These are phyloP conservation scores for Endotrypanum monterogeii DNA, from an alignment of 208 protist species.

Conservation along the genomic window DNA sequence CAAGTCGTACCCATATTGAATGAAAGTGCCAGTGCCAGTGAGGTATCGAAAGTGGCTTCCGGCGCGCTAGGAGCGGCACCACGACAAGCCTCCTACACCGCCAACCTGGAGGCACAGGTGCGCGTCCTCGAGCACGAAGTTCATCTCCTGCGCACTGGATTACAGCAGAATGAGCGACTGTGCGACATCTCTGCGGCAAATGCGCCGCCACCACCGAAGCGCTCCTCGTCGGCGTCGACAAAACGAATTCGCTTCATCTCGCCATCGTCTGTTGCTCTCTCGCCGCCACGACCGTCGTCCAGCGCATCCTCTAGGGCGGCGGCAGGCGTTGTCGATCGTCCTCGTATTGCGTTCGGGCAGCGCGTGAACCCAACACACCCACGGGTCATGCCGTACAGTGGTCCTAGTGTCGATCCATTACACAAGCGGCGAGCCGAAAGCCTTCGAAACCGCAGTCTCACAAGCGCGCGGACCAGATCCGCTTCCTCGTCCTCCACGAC, in stretches of 20 bases:
- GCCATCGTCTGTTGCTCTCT: conserved; percentile 8
- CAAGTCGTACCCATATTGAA: conserved; percentile 3
- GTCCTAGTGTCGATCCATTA: background rate
- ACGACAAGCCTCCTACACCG: conserved; percentile 14
- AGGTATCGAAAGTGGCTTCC: background rate
- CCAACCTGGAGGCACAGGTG: conserved; percentile 56
- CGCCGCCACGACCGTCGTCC: background rate
- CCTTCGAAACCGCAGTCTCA: background rate
- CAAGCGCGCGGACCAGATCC: background rate
- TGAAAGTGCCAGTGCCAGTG: background rate
- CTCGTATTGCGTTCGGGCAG: conserved; percentile 33
- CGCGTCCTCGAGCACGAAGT: conserved; percentile 64
- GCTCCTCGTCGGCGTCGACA: background rate
- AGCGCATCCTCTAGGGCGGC: background rate
- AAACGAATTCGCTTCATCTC: conserved; percentile 25
- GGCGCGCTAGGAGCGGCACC: background rate
- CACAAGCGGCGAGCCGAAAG: background rate
- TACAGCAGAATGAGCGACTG: conserved; percentile 19
- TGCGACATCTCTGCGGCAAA: background rate
- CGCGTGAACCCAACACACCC: conserved; percentile 27
- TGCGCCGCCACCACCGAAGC: background rate
- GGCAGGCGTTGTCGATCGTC: conserved; percentile 1
- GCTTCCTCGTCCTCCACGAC: background rate
- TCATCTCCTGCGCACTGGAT: conserved; percentile 38
- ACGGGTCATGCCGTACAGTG: background rate